phyloP scores from a whole-genome alignment of 495 filamentous ascomycete genomes.

The Friedmanniomyces simplex region DNA sequence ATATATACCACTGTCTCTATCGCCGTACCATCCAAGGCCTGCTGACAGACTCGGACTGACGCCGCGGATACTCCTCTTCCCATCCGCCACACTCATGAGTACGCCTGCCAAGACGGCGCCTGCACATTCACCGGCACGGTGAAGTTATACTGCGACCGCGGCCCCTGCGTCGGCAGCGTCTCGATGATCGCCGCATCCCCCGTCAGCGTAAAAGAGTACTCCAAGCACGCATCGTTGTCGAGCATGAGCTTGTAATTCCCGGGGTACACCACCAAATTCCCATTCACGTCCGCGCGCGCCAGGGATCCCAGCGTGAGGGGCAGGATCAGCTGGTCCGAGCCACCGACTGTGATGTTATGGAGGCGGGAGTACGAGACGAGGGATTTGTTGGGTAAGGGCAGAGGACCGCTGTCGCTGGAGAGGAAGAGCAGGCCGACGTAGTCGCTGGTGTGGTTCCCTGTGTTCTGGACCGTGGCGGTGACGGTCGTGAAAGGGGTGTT shows the following conservation, averaged over 20 bases:
- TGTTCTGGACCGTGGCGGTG: conserved; percentile 36
- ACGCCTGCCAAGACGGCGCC: neutral
- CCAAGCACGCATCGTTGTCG: conserved; percentile 35
- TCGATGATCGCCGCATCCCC: conserved; percentile 37
- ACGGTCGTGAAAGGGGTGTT: neutral
- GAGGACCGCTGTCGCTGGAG: conserved; percentile 39
- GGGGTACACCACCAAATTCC: conserved; percentile 53
- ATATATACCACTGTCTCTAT: neutral
- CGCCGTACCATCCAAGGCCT: neutral
- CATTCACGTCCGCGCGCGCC: conserved; percentile 45
- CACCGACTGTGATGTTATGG: conserved; percentile 34
- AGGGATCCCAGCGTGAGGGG: conserved; percentile 47
- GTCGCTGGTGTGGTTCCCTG: conserved; percentile 43
- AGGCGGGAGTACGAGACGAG: conserved; percentile 52
- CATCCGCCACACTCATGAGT: neutral
- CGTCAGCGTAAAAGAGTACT: conserved; percentile 34
- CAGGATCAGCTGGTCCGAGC: conserved; percentile 32
- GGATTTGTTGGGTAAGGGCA: conserved; percentile 52
- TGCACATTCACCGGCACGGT: conserved; percentile 4
- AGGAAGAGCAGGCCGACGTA: conserved; percentile 50
- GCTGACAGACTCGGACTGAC: neutral
- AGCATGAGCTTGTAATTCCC: conserved; percentile 51
- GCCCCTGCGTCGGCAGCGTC: neutral
- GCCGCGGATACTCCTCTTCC: too few relatives aligned
- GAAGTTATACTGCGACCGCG: neutral